A percentile compares a stretch with the other conserved stretches of the same genome.
These are phyloP conservation scores for Lasiodiplodia hormozganensis DNA, from an alignment of 2,329 filamentous ascomycete species.

Conservation along the genomic window DNA sequence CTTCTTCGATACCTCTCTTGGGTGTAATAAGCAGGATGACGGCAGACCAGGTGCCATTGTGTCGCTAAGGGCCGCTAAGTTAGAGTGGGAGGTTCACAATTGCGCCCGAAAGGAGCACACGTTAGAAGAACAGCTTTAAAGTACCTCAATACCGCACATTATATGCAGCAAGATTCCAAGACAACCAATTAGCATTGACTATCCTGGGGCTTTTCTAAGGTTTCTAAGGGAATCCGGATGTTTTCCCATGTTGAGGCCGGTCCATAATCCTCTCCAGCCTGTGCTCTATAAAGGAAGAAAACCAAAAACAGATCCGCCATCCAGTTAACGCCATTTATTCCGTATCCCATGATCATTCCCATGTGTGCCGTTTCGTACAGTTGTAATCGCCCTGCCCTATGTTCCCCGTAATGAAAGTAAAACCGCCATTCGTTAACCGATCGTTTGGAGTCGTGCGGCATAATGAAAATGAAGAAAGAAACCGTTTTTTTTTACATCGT, in stretches of 20 bases:
- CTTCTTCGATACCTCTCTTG: no score
- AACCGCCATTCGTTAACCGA: background rate
- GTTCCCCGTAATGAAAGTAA: background rate
- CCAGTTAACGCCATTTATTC: background rate
- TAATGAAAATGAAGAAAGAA: background rate
- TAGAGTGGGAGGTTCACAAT: no score
- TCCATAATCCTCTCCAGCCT: background rate
- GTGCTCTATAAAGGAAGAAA: background rate
- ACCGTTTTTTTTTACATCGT: background rate
- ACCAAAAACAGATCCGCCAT: background rate
- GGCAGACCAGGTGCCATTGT: no score
- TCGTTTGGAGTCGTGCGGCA: background rate
- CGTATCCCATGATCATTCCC: background rate
- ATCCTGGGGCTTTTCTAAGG: background rate
- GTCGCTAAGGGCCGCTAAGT: no score
- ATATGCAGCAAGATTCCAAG: background rate
- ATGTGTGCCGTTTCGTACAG: background rate
- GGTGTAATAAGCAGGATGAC: no score
- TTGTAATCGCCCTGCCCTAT: background rate
- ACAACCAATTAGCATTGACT: background rate
- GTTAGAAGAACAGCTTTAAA: no score
- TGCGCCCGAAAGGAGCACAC: no score
- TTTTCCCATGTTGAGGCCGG: background rate
- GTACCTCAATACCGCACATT: background rate
- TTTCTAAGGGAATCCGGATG: background rate